Conservation (phyloP, 129 eudicot genomes). For the Gnaphalium uliginosum region DNA sequence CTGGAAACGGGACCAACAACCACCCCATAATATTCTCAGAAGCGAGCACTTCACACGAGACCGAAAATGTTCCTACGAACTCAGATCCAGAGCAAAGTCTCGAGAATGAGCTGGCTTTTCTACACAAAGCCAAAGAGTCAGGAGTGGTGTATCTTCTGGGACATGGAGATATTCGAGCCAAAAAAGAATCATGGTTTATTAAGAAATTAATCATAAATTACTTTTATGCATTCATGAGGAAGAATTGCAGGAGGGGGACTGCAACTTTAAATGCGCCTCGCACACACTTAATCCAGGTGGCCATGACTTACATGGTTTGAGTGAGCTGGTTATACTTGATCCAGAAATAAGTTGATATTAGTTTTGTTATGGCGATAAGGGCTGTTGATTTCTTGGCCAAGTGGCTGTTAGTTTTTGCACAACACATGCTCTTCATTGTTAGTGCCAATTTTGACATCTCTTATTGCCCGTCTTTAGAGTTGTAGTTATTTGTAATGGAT, state of each 20-base stretch:
- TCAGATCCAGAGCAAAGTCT: slow-evolving; percentile 72
- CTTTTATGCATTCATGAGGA: slow-evolving; percentile 84
- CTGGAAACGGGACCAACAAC: slow-evolving; percentile 34
- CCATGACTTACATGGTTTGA: slow-evolving; percentile 95
- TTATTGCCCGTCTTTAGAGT: slow-evolving; percentile 20
- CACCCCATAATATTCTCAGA: slow-evolving; percentile 35
- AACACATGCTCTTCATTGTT: slow-evolving; percentile 24
- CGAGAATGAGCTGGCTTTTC: slow-evolving; percentile 78
- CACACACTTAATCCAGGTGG: slow-evolving; percentile 77
- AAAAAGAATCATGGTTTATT: slow-evolving; percentile 91
- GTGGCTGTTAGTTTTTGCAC: slow-evolving; percentile 25
- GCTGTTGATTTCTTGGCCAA: background rate
- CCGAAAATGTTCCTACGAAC: slow-evolving; percentile 19
- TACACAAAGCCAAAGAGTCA: slow-evolving; percentile 80
- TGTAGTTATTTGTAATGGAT: slow-evolving; percentile 32
- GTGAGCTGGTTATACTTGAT: background rate
- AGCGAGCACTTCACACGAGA: slow-evolving; percentile 48
- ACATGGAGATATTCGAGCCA: slow-evolving; percentile 86
- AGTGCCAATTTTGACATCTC: slow-evolving; percentile 36
- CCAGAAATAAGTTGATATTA: slow-evolving; percentile 25
- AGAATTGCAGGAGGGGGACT: slow-evolving; percentile 83
- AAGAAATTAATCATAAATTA: slow-evolving; percentile 85
- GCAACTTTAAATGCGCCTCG: slow-evolving; percentile 89
- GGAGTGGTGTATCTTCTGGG: slow-evolving; percentile 96
- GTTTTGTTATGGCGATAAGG: slow-evolving; percentile 7